A percentile compares a stretch with the other conserved stretches of the same genome.
Conservation (phyloP, 306 rosid genomes). For the Sicyos edulis region DNA sequence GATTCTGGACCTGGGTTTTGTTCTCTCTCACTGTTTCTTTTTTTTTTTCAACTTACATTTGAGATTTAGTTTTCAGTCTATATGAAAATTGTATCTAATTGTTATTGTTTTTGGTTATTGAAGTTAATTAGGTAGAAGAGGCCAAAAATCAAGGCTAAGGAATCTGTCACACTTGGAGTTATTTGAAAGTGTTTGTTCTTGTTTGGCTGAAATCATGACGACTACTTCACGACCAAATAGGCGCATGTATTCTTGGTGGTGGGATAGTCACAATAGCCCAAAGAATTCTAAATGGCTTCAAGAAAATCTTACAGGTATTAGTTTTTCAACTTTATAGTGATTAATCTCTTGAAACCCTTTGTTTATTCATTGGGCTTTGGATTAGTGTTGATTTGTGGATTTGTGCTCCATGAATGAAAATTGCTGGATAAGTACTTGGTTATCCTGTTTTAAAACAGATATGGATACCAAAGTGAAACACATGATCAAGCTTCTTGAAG, state of each 20-base stretch:
- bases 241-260: conserved; percentile 98
- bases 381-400: too few species aligned
- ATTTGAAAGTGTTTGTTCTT: not conserved
- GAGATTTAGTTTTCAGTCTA: not conserved
- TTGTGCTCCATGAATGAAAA: not conserved
- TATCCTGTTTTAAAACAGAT: conserved; percentile 38
- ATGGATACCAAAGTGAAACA: conserved; percentile 94
- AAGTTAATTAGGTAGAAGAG: conserved; percentile 16
- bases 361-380: too few species aligned
- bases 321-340: not conserved
- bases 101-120: not conserved
- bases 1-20: conserved; percentile 17
- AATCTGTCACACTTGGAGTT: not conserved
- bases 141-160: not conserved
- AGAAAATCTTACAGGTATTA: conserved; percentile 79
- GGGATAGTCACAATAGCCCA: conserved; percentile 97
- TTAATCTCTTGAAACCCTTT: not conserved
- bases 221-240: conserved; percentile 40
- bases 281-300: conserved; percentile 98
- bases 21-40: not conserved
- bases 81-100: not conserved
- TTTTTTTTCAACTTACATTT: not conserved
- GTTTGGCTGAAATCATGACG: conserved; percentile 42
- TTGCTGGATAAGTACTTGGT: not conserved
- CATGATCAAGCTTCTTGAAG: conserved; percentile 95